These are phyloP conservation scores for Arthrobotrys sinensis DNA, from an alignment of 2,329 filamentous ascomycete genomes.

Conservation along the genomic window DNA sequence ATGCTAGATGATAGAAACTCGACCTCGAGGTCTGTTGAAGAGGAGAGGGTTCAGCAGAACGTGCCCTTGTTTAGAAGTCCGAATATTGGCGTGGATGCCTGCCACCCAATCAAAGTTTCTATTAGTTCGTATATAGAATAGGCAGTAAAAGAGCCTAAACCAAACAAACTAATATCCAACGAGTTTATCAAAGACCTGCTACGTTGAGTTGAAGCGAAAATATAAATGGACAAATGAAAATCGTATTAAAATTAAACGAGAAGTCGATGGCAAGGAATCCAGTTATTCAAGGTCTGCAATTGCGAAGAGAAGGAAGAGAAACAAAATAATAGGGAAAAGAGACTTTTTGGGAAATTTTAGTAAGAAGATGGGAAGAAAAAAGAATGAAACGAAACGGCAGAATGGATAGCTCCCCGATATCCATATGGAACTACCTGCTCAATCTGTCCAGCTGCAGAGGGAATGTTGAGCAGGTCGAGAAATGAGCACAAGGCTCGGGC, in stretches of 20 bases:
- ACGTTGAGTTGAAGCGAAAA: conserved; percentile 39
- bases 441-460: conserved; percentile 47
- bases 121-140: conserved; percentile 39
- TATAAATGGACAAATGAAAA: conserved; percentile 34
- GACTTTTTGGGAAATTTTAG: conserved; percentile 40
- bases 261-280: conserved; percentile 29
- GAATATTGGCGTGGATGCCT: conserved; percentile 61
- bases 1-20: conserved; percentile 50
- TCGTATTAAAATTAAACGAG: conserved; percentile 42
- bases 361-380: conserved; percentile 17
- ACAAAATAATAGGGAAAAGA: conserved; percentile 29
- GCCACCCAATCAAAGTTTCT: conserved; percentile 58
- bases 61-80: conserved; percentile 51
- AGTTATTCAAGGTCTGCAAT: conserved; percentile 24
- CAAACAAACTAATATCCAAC: conserved; percentile 30
- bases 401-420: conserved; percentile 47
- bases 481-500: conserved; percentile 38
- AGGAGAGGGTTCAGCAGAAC: conserved; percentile 43
- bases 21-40: conserved; percentile 34
- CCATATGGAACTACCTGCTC: conserved; percentile 46
- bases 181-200: conserved; percentile 54
- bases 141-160: conserved; percentile 53
- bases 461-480: conserved; percentile 54
- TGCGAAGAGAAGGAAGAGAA: conserved; percentile 38
- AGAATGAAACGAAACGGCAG: conserved; percentile 29